A percentile compares a stretch with the other conserved stretches of the same genome.
Evolutionary conservation across 2,329 filamentous ascomycete species (phyloP).

Genomic region (Laburnicola sp.): DNA sequence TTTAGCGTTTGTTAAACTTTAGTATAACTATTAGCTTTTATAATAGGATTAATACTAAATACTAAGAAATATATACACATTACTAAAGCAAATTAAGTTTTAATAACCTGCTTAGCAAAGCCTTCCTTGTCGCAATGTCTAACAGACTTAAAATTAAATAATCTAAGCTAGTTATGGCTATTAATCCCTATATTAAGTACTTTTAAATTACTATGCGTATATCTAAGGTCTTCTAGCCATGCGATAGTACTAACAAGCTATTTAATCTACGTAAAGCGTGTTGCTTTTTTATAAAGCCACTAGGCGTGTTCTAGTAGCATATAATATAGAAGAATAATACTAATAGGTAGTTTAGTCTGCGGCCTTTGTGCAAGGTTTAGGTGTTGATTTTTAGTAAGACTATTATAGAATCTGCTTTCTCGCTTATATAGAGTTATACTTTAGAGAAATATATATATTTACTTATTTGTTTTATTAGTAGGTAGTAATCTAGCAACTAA

Average conservation of each 20-base stretch:
- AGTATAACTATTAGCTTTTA: slow-evolving; percentile 11
- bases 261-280: slow-evolving; percentile 11
- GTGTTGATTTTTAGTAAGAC: slow-evolving; percentile 13
- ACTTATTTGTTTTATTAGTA: slow-evolving; percentile 8
- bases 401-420: slow-evolving; percentile 13
- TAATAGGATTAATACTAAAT: slow-evolving; percentile 12
- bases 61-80: slow-evolving; percentile 12
- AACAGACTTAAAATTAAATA: slow-evolving; percentile 12
- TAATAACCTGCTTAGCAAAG: slow-evolving; percentile 9
- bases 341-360: background rate
- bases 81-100: slow-evolving; percentile 12
- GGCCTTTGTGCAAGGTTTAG: slow-evolving; percentile 10
- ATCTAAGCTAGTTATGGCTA: slow-evolving; percentile 6
- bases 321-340: slow-evolving; percentile 9
- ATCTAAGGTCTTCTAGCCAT: slow-evolving; percentile 12
- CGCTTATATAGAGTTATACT: slow-evolving; percentile 9
- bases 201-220: slow-evolving; percentile 14
- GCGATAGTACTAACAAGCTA: slow-evolving; percentile 11
- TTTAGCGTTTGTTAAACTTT: slow-evolving; percentile 11
- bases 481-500: slow-evolving; percentile 2
- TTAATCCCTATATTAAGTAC: slow-evolving; percentile 12
- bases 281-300: slow-evolving; percentile 3
- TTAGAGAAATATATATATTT: slow-evolving; percentile 12
- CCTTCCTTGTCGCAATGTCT: slow-evolving; percentile 12
- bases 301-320: slow-evolving; percentile 5